Percentiles rank a stretch among this genome's conserved stretches.
phyloP scores from a whole-genome alignment of 2,329 filamentous ascomycete species.

The Nothopassalora personata region DNA sequence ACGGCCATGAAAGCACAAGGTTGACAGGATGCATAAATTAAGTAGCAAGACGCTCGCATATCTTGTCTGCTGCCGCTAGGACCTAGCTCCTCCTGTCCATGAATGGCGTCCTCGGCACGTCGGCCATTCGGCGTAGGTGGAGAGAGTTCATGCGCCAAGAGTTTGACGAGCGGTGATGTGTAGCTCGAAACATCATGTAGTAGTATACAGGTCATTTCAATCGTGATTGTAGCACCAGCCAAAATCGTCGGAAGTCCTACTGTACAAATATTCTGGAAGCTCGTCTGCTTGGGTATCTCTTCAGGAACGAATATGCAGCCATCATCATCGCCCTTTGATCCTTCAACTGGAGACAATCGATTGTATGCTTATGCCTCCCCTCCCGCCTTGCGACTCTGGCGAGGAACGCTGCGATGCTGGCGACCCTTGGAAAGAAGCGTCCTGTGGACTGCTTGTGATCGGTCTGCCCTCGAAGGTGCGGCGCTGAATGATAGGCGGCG shows the following conservation, averaged over 20 bases:
- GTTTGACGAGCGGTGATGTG: too few relatives aligned
- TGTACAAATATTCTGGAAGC: background rate
- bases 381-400: constrained; percentile 22
- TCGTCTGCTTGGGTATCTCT: background rate
- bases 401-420: constrained; percentile 18
- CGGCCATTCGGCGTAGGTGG: background rate
- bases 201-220: background rate
- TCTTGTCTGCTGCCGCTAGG: background rate
- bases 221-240: background rate
- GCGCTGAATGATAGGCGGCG: constrained; percentile 22
- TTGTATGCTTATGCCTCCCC: constrained; percentile 30
- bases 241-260: background rate
- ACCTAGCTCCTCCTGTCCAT: background rate
- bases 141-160: too few relatives aligned
- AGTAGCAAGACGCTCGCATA: background rate
- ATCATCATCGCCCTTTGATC: background rate
- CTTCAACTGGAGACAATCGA: constrained; percentile 26
- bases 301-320: background rate
- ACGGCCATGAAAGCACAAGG: background rate
- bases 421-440: constrained; percentile 5
- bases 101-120: background rate
- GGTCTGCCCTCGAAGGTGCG: constrained; percentile 14
- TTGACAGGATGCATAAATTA: background rate
- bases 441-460: constrained; percentile 18
- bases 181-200: too few relatives aligned